phyloP scores from a whole-genome alignment of 2,329 filamentous ascomycete species.

The Monosporascus cannonballus region DNA sequence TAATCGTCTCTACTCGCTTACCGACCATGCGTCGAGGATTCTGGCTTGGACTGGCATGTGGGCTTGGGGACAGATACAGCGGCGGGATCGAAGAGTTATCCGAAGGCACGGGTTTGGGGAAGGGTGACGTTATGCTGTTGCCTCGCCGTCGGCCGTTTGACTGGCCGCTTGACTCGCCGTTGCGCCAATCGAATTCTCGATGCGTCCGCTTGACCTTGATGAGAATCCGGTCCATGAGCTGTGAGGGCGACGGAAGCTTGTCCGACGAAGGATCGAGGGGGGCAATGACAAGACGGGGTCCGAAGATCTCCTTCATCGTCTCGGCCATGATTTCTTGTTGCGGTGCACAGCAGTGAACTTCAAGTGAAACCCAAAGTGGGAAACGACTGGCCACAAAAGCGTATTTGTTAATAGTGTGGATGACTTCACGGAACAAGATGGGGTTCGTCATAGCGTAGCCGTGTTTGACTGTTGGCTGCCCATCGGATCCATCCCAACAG shows the following conservation, averaged over 20 bases:
- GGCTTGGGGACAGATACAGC: constrained; percentile 48
- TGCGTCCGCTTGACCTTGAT: constrained; percentile 90
- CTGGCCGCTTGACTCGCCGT: constrained; percentile 39
- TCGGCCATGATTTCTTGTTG: constrained; percentile 87
- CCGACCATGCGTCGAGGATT: constrained; percentile 41
- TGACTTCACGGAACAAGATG: constrained; percentile 85
- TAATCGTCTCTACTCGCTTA: constrained; percentile 53
- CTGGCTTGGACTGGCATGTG: constrained; percentile 45
- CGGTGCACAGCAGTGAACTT: constrained; percentile 80
- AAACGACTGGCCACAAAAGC: constrained; percentile 84
- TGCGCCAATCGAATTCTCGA: constrained; percentile 40
- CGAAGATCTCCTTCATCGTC: constrained; percentile 81
- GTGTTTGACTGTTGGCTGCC: constrained; percentile 83
- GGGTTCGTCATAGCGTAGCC: constrained; percentile 83
- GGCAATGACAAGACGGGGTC: constrained; percentile 69
- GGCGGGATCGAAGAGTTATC: constrained; percentile 52
- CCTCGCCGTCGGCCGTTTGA: constrained; percentile 46
- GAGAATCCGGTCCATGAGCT: constrained; percentile 76
- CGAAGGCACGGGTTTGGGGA: constrained; percentile 54
- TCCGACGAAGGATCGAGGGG: constrained; percentile 63
- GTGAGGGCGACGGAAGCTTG: constrained; percentile 75
- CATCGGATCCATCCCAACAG: constrained; percentile 91
- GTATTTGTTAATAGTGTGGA: constrained; percentile 90
- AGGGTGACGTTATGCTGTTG: constrained; percentile 74
- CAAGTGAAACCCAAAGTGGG: constrained; percentile 88